These are phyloP conservation scores for Venturia aucupariae DNA, from an alignment of 2,329 filamentous ascomycete species.

Conservation along the genomic window DNA sequence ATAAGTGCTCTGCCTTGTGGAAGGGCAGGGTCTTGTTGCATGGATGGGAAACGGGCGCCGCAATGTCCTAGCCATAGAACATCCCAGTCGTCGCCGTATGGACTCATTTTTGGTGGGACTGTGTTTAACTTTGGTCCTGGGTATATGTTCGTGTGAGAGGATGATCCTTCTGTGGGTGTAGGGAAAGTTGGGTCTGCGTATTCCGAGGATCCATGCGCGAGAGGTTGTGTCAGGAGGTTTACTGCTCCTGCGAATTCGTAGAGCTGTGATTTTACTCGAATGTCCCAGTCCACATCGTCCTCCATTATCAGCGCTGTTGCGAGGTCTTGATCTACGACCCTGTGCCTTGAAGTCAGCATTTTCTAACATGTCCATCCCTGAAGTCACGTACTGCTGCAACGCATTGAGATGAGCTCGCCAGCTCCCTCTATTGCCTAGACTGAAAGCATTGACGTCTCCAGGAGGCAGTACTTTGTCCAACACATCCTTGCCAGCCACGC, in stretches of 20 bases:
- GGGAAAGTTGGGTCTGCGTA: slow-evolving; percentile 4
- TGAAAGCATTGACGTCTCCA: slow-evolving; percentile 20
- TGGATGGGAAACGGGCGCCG: slow-evolving; percentile 7
- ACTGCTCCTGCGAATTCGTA: slow-evolving; percentile 8
- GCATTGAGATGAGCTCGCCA: slow-evolving; percentile 35
- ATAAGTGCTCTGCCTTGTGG: background rate
- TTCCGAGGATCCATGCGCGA: slow-evolving; percentile 1
- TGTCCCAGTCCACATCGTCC: slow-evolving; percentile 13
- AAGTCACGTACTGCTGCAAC: slow-evolving; percentile 17
- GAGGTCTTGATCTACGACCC: slow-evolving; percentile 23
- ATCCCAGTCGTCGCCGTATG: slow-evolving; percentile 15
- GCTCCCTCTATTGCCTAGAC: slow-evolving; percentile 30
- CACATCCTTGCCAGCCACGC: slow-evolving; percentile 32
- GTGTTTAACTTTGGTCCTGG: background rate
- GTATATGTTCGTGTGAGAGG: background rate
- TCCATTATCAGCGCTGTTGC: slow-evolving; percentile 10
- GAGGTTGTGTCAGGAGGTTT: background rate
- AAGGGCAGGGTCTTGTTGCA: background rate
- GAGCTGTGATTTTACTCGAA: slow-evolving; percentile 11
- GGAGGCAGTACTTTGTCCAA: slow-evolving; percentile 35
- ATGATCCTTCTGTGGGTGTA: background rate
- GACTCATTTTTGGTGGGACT: background rate
- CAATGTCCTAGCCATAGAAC: slow-evolving; percentile 14
- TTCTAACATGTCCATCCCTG: background rate
- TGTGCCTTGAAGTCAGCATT: background rate